phyloP scores from a whole-genome alignment of 148 eudicot species.

The Spergularia marina region DNA sequence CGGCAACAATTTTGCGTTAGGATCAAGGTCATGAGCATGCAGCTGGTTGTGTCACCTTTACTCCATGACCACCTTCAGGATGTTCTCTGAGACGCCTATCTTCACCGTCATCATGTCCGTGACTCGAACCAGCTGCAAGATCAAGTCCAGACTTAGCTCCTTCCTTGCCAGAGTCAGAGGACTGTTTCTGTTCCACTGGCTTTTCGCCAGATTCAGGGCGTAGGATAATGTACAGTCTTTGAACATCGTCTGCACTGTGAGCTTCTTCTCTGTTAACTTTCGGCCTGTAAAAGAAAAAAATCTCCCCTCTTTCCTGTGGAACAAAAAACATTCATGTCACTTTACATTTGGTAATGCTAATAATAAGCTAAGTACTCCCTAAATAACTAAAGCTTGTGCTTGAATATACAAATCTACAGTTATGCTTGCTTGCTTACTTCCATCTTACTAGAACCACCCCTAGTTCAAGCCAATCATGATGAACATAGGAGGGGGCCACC shows the following conservation, averaged over 20 bases:
- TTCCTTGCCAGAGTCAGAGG: slow-evolving; percentile 45
- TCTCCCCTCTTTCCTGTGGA: slow-evolving; percentile 75
- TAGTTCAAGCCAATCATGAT: too few relatives aligned
- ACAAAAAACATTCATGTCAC: not conserved
- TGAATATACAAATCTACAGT: not conserved
- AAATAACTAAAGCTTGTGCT: not conserved
- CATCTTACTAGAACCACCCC: too few relatives aligned
- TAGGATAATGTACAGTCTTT: slow-evolving; percentile 59
- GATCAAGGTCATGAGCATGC: too few relatives aligned
- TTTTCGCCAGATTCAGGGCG: slow-evolving; percentile 61
- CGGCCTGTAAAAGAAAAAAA: slow-evolving; percentile 80
- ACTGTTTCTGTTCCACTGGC: slow-evolving; percentile 43
- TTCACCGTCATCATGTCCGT: slow-evolving; percentile 12
- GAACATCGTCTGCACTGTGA: slow-evolving; percentile 55
- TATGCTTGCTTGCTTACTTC: too few relatives aligned
- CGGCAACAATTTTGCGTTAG: too few relatives aligned
- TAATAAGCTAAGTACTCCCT: not conserved
- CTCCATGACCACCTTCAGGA: slow-evolving; percentile 46
- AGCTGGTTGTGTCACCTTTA: slow-evolving; percentile 10
- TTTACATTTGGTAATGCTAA: too few relatives aligned
- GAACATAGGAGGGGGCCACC: too few relatives aligned
- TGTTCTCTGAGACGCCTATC: slow-evolving; percentile 14
- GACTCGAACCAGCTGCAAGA: slow-evolving; percentile 10
- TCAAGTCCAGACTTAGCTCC: slow-evolving; percentile 26
- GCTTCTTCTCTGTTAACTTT: slow-evolving; percentile 68